These are phyloP conservation scores for Phlebopus sp. DNA, from an alignment of 1,284 basidiomycete genomes.

Conservation along the genomic window DNA sequence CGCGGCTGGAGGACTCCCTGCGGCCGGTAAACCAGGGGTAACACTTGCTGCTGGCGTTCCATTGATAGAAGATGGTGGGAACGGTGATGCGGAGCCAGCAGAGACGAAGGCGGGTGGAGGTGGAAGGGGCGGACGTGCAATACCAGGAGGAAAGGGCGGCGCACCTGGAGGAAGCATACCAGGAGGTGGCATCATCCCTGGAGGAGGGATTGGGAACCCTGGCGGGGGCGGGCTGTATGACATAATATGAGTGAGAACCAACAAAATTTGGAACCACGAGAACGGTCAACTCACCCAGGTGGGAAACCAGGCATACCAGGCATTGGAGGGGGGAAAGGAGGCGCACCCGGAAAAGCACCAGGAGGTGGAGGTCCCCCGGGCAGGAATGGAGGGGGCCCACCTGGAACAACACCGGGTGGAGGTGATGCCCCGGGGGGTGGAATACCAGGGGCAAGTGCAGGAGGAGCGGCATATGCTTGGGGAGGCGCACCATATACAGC, in stretches of 20 bases:
- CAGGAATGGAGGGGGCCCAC: conserved; percentile 35
- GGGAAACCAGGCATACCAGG: conserved; percentile 43
- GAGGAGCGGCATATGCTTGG: conserved; percentile 59
- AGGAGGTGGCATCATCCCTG: conserved; percentile 34
- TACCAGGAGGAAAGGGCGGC: conserved; percentile 40
- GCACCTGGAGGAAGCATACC: conserved; percentile 37
- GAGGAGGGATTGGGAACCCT: conserved; percentile 41
- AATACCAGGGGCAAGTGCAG: conserved; percentile 41
- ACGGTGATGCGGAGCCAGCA: conserved; percentile 24
- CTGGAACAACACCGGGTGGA: conserved; percentile 39
- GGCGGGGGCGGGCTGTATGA: conserved; percentile 38
- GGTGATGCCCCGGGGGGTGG: conserved; percentile 43
- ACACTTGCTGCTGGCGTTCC: conserved; percentile 23
- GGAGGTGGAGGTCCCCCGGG: conserved; percentile 32
- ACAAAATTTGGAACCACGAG: not conserved
- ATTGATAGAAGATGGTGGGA: conserved; percentile 16
- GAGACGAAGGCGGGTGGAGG: conserved; percentile 38
- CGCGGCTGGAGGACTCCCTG: conserved; percentile 14
- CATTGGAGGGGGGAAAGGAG: conserved; percentile 37
- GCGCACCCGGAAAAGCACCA: conserved; percentile 34
- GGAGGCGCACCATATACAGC: conserved; percentile 69
- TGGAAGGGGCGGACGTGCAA: conserved; percentile 34
- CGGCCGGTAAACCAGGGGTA: conserved; percentile 20
- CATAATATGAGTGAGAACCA: conserved; percentile 11
- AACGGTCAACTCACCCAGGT: conserved; percentile 48